phyloP scores from a whole-genome alignment of 2,329 filamentous ascomycete genomes.

The Phialophora verrucosa region DNA sequence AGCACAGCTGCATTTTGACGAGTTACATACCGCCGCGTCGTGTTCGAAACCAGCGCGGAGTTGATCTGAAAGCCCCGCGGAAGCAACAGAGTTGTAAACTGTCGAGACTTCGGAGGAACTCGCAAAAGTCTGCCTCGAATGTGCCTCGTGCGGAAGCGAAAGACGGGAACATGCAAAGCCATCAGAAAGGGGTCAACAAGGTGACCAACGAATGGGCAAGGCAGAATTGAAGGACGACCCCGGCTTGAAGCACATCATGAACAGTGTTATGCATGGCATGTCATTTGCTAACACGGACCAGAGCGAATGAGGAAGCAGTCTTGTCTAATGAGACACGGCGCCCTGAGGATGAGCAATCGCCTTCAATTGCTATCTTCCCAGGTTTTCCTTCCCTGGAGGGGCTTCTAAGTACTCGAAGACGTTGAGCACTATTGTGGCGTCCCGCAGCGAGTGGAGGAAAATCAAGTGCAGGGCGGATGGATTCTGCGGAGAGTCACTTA shows the following conservation, averaged over 20 bases:
- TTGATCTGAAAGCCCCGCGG: neutral
- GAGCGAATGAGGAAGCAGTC: slow-evolving; percentile 5
- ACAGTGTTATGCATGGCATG: neutral
- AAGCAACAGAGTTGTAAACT: neutral
- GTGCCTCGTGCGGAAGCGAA: neutral
- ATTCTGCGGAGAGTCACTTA: slow-evolving; percentile 7
- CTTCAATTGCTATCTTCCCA: neutral
- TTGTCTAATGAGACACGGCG: slow-evolving; percentile 3
- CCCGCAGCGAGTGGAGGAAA: neutral
- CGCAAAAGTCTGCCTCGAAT: slow-evolving; percentile 3
- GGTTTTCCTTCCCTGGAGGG: neutral
- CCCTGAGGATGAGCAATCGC: neutral
- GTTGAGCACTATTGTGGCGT: neutral
- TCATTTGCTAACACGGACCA: neutral
- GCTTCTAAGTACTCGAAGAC: neutral
- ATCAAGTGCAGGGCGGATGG: slow-evolving; percentile 12
- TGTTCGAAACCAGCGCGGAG: neutral
- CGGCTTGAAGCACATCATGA: neutral
- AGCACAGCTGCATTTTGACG: neutral
- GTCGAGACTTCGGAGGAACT: neutral
- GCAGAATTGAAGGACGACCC: neutral
- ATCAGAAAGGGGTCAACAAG: neutral
- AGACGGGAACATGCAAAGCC: neutral
- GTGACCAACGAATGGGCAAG: neutral
- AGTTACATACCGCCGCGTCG: neutral